Evolutionary conservation across 495 filamentous ascomycete species (phyloP), one percentile per base, ranked within the genome.

Genomic region (Neurospora sp.): DNA sequence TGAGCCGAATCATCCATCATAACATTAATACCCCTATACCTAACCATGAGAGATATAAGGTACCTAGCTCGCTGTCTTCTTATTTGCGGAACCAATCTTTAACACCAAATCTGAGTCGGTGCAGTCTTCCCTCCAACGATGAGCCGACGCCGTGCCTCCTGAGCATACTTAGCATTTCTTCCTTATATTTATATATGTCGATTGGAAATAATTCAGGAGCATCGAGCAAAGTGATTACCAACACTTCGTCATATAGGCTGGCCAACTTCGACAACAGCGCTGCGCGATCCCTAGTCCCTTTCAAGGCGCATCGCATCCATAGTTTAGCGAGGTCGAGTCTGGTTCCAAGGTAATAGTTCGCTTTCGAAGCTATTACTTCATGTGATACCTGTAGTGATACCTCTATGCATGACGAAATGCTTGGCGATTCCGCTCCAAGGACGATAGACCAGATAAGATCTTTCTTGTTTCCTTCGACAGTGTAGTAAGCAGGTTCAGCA

Each of bases 351-450:
- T n/a, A n/a, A n/a, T n/a, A n/a, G n/a, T n/a, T n/a, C n/a, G n/a
- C n/a, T n/a, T n/a, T n/a, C n/a, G n/a, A n/a, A n/a, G n/a, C n/a
- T n/a, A n/a, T n/a, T n/a, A n/a, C n/a, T n/a, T n/a, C n/a, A n/a
- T n/a, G n/a, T n/a, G n/a, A n/a, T n/a, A n/a, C n/a, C n/a, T n/a
- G n/a, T n/a, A n/a, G n/a, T n/a, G n/a, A n/a, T n/a, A n/a, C n/a
- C n/a, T n/a, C n/a, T n/a, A n/a, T n/a, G n/a, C n/a, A n/a, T n/a
- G n/a, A n/a, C n/a, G n/a, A n/a, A n/a, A n/a, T 9, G 16, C 0
- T 12, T 46, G 3, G 3, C n/a, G n/a, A 5, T 11, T 1, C 0
- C 2, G 0, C 0, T 8, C 9, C 9, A n/a, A 49, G 0, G 2
- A 49, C 0, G 9, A 49, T 23, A 5, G 44, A 5, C 44, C 44